Evolutionary conservation across 2,329 filamentous ascomycete species (phyloP).

Genomic region (Penicillium oxalicum): DNA sequence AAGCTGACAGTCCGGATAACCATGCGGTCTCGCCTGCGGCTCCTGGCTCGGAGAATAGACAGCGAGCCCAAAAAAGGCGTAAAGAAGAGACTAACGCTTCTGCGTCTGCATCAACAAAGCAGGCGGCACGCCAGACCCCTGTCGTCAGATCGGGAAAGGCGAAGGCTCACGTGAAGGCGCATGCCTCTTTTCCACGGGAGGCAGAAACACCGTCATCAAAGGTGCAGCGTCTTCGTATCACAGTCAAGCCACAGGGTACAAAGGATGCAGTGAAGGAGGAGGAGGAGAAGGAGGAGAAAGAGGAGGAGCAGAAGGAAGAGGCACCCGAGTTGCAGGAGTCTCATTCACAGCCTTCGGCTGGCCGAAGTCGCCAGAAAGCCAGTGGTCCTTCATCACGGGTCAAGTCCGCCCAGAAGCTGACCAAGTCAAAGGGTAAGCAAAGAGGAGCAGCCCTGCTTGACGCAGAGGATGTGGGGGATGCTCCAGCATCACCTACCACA

Average conservation of each 20-base stretch:
- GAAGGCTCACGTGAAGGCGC: not conserved
- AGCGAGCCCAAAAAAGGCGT: constrained; percentile 1
- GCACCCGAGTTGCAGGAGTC: too few relatives aligned
- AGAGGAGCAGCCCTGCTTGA: constrained; percentile 1
- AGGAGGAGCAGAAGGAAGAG: not conserved
- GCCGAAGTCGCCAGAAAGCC: not conserved
- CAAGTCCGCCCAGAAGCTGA: not conserved
- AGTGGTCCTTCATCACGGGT: not conserved
- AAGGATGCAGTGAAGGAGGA: not conserved
- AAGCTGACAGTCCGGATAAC: not conserved
- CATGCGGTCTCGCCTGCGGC: not conserved
- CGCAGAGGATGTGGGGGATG: not conserved
- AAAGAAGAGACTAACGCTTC: constrained; percentile 2
- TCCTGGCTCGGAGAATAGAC: not conserved
- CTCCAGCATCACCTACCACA: not conserved
- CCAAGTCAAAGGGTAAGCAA: not conserved
- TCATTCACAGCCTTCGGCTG: not conserved
- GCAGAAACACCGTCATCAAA: constrained; percentile 5
- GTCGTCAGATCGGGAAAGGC: not conserved
- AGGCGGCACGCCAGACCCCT: not conserved
- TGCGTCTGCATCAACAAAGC: not conserved
- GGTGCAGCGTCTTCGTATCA: constrained; percentile 12
- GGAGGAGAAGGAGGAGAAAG: not conserved
- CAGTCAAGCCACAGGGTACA: constrained; percentile 10
- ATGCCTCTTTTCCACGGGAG: not conserved